Evolutionary conservation across 1,139 yeast genomes (phyloP), one percentile per base, ranked within the genome.

Genomic region (Scheffersomyces illinoinensis): DNA sequence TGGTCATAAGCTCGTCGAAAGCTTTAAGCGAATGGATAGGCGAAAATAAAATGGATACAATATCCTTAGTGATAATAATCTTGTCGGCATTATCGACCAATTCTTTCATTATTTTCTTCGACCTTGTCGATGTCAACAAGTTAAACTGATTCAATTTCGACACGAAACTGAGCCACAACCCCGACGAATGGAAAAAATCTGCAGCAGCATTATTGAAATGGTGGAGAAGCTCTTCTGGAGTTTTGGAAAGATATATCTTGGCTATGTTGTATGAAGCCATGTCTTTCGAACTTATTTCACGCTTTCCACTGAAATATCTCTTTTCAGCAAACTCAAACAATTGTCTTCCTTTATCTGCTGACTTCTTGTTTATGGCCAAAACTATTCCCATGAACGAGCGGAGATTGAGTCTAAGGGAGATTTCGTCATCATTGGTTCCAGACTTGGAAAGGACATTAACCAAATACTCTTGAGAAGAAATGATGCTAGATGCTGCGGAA

Each of bases 301-400:
- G 57, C 12, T 58, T 57, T 5, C 68, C 69, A 10, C 53, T 50
- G 23, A 62, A 53, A 59, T 68, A 73, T 53, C 71, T 72, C 18
- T 63, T 61, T 54, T 72, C 75, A 1, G 79, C 76, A n/a, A 69
- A 65, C 2, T 66, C 56, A 54, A 76, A 68, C n/a, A 80, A 66
- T 33, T 64, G 66, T 21, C 59, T 54, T 1, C 80, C 77, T 54
- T 74, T 76, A 6, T 57, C 66, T 6, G 54, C 57, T 1, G 79
- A 74, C 5, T 71, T 65, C 24, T 63, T 55, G 4, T 69, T 64
- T 7, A 79, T 68, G 0, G 79, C 75, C 24, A 79, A 61, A 0
- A 75, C 76, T 0, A 81, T 71, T 0, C 83, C 85, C 76, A 80
- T 71, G 57, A 75, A 72, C 1, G 80, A 81, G 51, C 68, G 64